A percentile compares a stretch with the other conserved stretches of the same genome.
These are phyloP conservation scores for Triticum urartu DNA, from an alignment of 176 grass and related monocot species.

Conservation along the genomic window DNA sequence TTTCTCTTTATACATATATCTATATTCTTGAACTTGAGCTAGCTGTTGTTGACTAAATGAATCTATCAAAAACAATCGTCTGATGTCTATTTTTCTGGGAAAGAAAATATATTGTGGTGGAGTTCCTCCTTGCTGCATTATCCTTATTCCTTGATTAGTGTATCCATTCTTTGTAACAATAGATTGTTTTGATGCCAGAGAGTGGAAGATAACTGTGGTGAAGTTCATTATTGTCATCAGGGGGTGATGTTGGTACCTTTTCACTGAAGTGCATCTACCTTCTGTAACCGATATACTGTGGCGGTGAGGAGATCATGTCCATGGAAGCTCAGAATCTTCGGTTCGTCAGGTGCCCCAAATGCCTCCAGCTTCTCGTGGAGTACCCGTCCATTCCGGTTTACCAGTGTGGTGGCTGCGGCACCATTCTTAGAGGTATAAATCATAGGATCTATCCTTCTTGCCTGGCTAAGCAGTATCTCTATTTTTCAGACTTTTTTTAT, in stretches of 20 bases:
- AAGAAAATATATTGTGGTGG: not conserved
- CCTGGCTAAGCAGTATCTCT: not conserved
- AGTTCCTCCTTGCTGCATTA: not conserved
- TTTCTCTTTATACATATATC: not conserved
- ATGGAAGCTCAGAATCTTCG: constrained; percentile 54
- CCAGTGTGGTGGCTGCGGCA: constrained; percentile 66
- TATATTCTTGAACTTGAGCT: not conserved
- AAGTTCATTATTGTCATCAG: constrained; percentile 3
- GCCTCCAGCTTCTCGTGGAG: constrained; percentile 77
- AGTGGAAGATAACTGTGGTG: constrained; percentile 4
- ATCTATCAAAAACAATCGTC: not conserved
- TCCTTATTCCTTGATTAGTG: not conserved
- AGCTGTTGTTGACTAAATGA: not conserved
- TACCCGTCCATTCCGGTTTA: constrained; percentile 74
- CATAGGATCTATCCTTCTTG: not conserved
- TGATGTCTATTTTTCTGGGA: not conserved
- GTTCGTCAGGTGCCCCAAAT: constrained; percentile 87
- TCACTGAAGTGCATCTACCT: not conserved
- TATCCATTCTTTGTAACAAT: not conserved
- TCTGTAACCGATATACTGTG: not conserved
- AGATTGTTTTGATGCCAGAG: not conserved
- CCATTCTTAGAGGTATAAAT: constrained; percentile 69
- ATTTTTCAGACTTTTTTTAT: constrained; percentile 6
- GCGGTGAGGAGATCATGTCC: constrained; percentile 7
- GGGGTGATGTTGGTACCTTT: not conserved